Conservation (phyloP, 768 basidiomycete species). For the Boletus sp. region DNA sequence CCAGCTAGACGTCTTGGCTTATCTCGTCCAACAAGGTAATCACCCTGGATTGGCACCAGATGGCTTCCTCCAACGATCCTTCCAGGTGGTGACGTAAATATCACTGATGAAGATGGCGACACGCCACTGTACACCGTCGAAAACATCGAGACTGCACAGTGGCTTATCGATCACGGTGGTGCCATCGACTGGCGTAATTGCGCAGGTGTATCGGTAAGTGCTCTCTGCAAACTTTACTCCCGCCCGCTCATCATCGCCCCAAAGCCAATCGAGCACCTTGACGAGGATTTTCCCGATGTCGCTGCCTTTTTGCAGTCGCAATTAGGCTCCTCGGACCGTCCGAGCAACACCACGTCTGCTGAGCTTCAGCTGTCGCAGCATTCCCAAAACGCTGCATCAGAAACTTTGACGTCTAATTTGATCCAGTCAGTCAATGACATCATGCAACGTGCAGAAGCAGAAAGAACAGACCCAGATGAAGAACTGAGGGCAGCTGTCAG, state of each 20-base stretch:
- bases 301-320: slow-evolving; percentile 56
- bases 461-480: slow-evolving; percentile 66
- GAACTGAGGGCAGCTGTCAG: slow-evolving; percentile 60
- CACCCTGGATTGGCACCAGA: slow-evolving; percentile 3
- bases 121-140: slow-evolving; percentile 93
- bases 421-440: slow-evolving; percentile 67
- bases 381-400: slow-evolving; percentile 65
- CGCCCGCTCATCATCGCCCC: slow-evolving; percentile 5
- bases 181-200: slow-evolving; percentile 56
- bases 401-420: slow-evolving; percentile 64
- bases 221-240: slow-evolving; percentile 6
- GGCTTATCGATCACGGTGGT: slow-evolving; percentile 79
- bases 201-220: slow-evolving; percentile 74
- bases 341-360: slow-evolving; percentile 3
- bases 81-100: slow-evolving; percentile 82
- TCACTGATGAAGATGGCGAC: slow-evolving; percentile 84
- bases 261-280: slow-evolving; percentile 64
- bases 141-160: slow-evolving; percentile 71
- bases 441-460: slow-evolving; percentile 54
- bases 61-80: neutral
- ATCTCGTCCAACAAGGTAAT: slow-evolving; percentile 70
- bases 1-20: slow-evolving; percentile 71
- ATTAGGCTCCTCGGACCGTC: slow-evolving; percentile 15
- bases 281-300: slow-evolving; percentile 69
- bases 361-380: slow-evolving; percentile 54